Base-by-base conservation (phyloP, 2,329 filamentous ascomycete species). In the Talaromyces verruculosus region DNA sequence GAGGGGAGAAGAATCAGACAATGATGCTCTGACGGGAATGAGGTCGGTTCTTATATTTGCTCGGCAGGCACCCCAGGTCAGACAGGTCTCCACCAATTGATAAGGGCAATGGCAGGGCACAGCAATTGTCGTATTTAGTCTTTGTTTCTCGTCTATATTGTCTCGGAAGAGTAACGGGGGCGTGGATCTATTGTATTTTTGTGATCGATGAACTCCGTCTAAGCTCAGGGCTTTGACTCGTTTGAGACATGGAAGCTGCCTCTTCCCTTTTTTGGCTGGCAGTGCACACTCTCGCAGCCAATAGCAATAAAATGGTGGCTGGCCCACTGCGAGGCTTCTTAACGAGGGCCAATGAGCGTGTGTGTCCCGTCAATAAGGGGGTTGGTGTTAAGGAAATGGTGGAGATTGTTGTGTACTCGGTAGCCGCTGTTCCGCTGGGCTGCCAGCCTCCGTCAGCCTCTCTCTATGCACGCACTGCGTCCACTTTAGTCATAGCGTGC, bases 121-220 rank as follows among this genome's bases (percentile, higher is more conserved):
- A 0, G 17, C 10, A 35, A 13, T 4, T 37, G 30, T 57, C 51
- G 30, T 57, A 22, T 37, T 37, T 39, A 15, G 53, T 25, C 33
- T 57, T 37, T 57, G 19, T 57, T 57, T 57, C 51, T 57, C 53
- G 53, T 57, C 33, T 57, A 39, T 39, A 39, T 39, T 57, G 53
- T 57, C 53, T 57, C 33, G 33, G 53, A 57, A 37, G 33, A 57
- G 53, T 37, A 37, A 39, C 53, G 30, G 25, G 25, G 51, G 51
- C 51, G 51, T 57, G 30, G 51, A 35, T 37, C 51, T 57, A 57
- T 57, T 57, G 49, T 49, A 49, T 55, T 55, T 33, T 25, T 17
- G 7, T 17, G 49, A 53, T 30, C 17, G 49, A 53, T 57, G 51
- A 57, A 57, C 51, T 35, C 51, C 28, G 51, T 35, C 51, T 35